A percentile compares a stretch with the other conserved stretches of the same genome.
These are phyloP conservation scores for Hanseniaspora lindneri DNA, from an alignment of 805 yeast genomes.

Conservation along the genomic window DNA sequence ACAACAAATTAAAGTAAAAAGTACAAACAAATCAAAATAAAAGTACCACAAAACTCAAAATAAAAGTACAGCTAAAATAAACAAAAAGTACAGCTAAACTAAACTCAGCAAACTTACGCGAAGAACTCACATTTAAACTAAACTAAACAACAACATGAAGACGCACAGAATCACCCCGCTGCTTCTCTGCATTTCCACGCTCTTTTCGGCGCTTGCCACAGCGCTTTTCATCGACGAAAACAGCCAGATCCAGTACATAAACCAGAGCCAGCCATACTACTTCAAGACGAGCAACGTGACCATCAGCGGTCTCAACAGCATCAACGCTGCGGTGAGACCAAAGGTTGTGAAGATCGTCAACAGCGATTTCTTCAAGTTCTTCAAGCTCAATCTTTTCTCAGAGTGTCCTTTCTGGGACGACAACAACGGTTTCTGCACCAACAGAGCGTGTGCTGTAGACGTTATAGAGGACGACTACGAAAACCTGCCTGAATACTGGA, in stretches of 20 bases:
- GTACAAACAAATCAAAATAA: too few species aligned
- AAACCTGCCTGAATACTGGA: constrained; percentile 59
- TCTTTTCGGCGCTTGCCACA: not conserved
- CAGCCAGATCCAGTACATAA: not conserved
- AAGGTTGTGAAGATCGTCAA: constrained; percentile 45
- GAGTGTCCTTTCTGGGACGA: constrained; percentile 82
- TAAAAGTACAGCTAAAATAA: too few species aligned
- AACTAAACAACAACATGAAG: too few species aligned
- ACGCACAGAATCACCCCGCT: constrained; percentile 5
- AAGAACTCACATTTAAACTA: too few species aligned
- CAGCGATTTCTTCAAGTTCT: constrained; percentile 77
- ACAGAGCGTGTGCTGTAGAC: constrained; percentile 82
- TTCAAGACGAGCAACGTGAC: constrained; percentile 31
- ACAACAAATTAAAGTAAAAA: too few species aligned
- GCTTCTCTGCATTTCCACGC: not conserved
- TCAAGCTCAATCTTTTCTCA: constrained; percentile 69
- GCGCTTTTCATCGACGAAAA: constrained; percentile 1
- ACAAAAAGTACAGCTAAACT: too few species aligned
- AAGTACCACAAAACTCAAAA: too few species aligned
- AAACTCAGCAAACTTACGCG: too few species aligned
- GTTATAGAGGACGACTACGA: constrained; percentile 56
- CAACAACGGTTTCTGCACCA: constrained; percentile 68
- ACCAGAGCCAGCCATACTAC: constrained; percentile 11
- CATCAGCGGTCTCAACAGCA: constrained; percentile 38
- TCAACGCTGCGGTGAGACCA: constrained; percentile 45